phyloP scores from a whole-genome alignment of 129 eudicot genomes.

The Erigeron canadensis region DNA sequence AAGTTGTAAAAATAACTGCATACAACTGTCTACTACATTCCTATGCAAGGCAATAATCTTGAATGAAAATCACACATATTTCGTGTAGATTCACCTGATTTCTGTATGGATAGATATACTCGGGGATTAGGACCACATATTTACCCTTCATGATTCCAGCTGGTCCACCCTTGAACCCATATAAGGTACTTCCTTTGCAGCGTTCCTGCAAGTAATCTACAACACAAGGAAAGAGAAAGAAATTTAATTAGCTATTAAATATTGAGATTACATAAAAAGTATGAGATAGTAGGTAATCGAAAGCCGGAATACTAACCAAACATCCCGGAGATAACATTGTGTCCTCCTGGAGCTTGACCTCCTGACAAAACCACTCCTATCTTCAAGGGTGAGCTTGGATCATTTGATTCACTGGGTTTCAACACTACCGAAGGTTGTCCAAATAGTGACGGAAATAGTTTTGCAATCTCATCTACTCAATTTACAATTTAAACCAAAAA shows the following conservation, averaged over 20 bases:
- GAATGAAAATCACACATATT: neutral
- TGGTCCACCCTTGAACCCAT: slow-evolving; percentile 78
- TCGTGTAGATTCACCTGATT: slow-evolving; percentile 49
- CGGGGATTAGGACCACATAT: slow-evolving; percentile 53
- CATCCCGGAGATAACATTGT: slow-evolving; percentile 71
- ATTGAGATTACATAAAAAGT: neutral
- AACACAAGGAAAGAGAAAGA: slow-evolving; percentile 3
- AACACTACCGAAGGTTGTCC: slow-evolving; percentile 83
- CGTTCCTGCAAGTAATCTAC: slow-evolving; percentile 70
- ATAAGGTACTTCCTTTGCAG: slow-evolving; percentile 60
- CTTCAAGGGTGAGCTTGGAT: slow-evolving; percentile 44
- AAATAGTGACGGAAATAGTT: slow-evolving; percentile 68
- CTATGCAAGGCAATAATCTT: neutral
- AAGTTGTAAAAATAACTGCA: neutral
- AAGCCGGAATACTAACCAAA: slow-evolving; percentile 47
- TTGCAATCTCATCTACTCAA: slow-evolving; percentile 83
- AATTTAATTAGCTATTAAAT: neutral
- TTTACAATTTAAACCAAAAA: slow-evolving; percentile 8
- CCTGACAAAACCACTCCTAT: slow-evolving; percentile 76
- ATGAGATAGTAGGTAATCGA: neutral
- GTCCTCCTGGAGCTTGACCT: slow-evolving; percentile 90
- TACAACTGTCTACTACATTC: neutral
- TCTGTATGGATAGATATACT: slow-evolving; percentile 65
- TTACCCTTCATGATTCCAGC: slow-evolving; percentile 82
- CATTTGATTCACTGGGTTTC: slow-evolving; percentile 59